A percentile compares a stretch with the other conserved stretches of the same genome.
These are phyloP conservation scores for Passalora sequoiae DNA, from an alignment of 2,329 filamentous ascomycete genomes.

Conservation along the genomic window DNA sequence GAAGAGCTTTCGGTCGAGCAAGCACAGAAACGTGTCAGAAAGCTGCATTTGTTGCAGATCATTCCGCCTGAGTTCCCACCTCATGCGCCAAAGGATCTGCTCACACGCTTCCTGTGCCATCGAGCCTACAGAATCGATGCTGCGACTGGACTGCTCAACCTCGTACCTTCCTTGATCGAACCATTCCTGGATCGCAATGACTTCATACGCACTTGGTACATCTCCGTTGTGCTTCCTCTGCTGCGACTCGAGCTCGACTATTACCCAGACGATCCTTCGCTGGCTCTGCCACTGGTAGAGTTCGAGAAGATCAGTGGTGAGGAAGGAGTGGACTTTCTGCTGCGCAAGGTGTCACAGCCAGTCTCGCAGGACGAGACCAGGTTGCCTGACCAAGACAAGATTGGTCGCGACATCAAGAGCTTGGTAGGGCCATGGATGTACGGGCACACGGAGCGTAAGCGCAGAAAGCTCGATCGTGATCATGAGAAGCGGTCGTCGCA, in stretches of 20 bases:
- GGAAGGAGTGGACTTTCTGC: slow-evolving; percentile 56
- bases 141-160: slow-evolving; percentile 65
- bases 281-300: slow-evolving; percentile 58
- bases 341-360: slow-evolving; percentile 51
- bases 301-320: slow-evolving; percentile 60
- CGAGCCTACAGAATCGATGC: slow-evolving; percentile 65
- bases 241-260: slow-evolving; percentile 66
- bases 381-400: slow-evolving; percentile 15
- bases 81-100: slow-evolving; percentile 49
- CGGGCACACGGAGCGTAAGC: slow-evolving; percentile 56
- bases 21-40: slow-evolving; percentile 59
- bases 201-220: slow-evolving; percentile 61
- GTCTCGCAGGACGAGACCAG: not conserved
- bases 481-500: slow-evolving; percentile 3
- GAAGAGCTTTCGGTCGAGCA: slow-evolving; percentile 57
- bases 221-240: slow-evolving; percentile 64
- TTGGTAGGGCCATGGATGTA: slow-evolving; percentile 71
- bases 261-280: slow-evolving; percentile 50
- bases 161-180: slow-evolving; percentile 60
- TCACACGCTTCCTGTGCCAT: slow-evolving; percentile 62
- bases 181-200: slow-evolving; percentile 62
- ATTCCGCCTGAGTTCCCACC: slow-evolving; percentile 45
- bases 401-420: slow-evolving; percentile 61
- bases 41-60: slow-evolving; percentile 59
- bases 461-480: slow-evolving; percentile 28